These are phyloP conservation scores for Cudoniella acicularis DNA, from an alignment of 495 filamentous ascomycete genomes.

Conservation along the genomic window DNA sequence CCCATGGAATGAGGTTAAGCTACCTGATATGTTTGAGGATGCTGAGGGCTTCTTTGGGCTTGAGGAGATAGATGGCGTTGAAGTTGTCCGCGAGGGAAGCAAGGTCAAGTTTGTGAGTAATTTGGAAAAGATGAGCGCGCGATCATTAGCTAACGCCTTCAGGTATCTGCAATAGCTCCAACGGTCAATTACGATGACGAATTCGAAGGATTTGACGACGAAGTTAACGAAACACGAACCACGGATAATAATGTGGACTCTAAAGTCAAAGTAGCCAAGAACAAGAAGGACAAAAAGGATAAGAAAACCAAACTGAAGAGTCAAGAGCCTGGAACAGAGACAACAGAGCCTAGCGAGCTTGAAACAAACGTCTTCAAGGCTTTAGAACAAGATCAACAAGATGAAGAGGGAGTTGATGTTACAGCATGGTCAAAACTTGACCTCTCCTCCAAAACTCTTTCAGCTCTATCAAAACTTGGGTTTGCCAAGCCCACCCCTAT, in stretches of 20 bases:
- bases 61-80: constrained; percentile 88
- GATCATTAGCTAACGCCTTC: constrained; percentile 1
- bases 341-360: constrained; percentile 10
- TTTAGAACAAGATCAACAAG: constrained; percentile 32
- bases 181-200: constrained; percentile 40
- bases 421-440: constrained; percentile 73
- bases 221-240: constrained; percentile 30
- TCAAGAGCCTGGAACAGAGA: not conserved
- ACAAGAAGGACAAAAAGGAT: constrained; percentile 27
- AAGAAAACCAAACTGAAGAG: not conserved
- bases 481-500: constrained; percentile 80
- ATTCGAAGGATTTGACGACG: constrained; percentile 51
- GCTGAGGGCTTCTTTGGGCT: constrained; percentile 92
- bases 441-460: constrained; percentile 64
- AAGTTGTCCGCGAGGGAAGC: constrained; percentile 59
- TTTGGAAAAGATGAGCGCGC: not conserved
- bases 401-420: constrained; percentile 50
- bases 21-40: constrained; percentile 86
- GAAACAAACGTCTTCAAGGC: constrained; percentile 28
- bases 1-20: constrained; percentile 73
- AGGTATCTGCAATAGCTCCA: constrained; percentile 18
- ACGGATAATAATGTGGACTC: constrained; percentile 34
- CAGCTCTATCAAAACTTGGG: constrained; percentile 70
- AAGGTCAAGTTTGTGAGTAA: constrained; percentile 51
- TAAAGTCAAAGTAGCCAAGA: constrained; percentile 26